phyloP scores from a whole-genome alignment of 2,329 filamentous ascomycete genomes.

The Ceratocystis papillata region DNA sequence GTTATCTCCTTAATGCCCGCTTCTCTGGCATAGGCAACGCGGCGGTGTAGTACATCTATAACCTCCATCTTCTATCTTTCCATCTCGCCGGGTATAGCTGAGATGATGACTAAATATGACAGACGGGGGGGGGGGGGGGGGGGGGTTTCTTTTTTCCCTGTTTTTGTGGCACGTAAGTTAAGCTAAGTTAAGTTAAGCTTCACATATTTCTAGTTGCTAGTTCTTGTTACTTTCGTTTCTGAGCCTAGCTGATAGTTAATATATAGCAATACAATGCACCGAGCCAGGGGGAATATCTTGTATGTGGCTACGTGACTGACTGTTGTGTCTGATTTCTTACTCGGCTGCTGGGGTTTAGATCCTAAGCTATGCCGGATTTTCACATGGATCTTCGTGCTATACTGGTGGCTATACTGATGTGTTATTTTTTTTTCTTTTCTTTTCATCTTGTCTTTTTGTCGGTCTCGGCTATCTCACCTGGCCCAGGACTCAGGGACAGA shows the following conservation, averaged over 20 bases:
- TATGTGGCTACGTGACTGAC: neutral
- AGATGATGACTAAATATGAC: neutral
- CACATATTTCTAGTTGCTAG: neutral
- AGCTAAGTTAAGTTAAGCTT: neutral
- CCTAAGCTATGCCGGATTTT: slow-evolving; percentile 12
- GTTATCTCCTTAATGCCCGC: neutral
- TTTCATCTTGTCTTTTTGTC: neutral
- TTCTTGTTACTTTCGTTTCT: neutral
- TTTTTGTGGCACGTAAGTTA: neutral
- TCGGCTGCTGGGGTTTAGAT: slow-evolving; percentile 9
- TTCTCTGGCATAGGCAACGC: neutral
- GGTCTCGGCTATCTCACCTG: slow-evolving; percentile 8
- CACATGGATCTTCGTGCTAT: neutral
- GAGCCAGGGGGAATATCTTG: neutral
- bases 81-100: neutral
- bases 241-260: neutral
- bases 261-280: neutral
- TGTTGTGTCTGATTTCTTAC: neutral
- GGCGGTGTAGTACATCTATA: neutral
- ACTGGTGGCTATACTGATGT: neutral
- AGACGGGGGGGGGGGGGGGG: neutral
- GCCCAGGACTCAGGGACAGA: neutral
- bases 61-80: neutral
- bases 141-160: no score
- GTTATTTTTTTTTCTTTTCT: slow-evolving; percentile 8